Conservation (phyloP, 345 rosid species). For the Melastoma malabathricum region DNA sequence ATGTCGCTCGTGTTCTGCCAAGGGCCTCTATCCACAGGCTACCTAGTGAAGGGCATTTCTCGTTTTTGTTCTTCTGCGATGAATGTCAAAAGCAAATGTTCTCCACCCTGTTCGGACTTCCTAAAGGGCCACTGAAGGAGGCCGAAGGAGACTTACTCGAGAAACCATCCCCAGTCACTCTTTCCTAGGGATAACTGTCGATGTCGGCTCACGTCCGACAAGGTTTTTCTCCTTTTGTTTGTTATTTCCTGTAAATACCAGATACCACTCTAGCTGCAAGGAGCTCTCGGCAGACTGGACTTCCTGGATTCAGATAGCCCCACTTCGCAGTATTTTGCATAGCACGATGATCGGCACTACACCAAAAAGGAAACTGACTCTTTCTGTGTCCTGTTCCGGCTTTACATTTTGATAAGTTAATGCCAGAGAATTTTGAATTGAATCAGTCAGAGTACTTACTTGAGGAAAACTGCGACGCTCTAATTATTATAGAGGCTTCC, state of each 20-base stretch:
- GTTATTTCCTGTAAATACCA: conserved; percentile 30
- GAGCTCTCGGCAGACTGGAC: conserved; percentile 9
- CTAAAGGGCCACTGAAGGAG: conserved; percentile 41
- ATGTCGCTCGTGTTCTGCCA: conserved; percentile 65
- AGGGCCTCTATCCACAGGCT: conserved; percentile 47
- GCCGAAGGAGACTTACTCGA: conserved; percentile 10
- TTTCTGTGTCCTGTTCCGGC: too few species aligned
- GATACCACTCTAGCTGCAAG: conserved; percentile 11
- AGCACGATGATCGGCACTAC: too few species aligned
- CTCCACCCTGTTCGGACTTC: conserved; percentile 54
- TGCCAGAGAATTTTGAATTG: too few species aligned
- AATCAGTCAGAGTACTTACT: too few species aligned
- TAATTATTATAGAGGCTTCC: too few species aligned
- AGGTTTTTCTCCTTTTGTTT: not conserved
- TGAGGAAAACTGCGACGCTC: too few species aligned
- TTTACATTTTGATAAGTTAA: too few species aligned
- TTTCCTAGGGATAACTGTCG: conserved; percentile 13
- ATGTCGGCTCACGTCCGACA: not conserved
- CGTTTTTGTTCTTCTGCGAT: conserved; percentile 66
- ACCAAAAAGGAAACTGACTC: too few species aligned
- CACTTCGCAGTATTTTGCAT: too few species aligned
- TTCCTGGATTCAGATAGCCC: not conserved
- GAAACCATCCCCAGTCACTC: conserved; percentile 7
- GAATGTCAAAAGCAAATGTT: conserved; percentile 68
- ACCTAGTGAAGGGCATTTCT: conserved; percentile 77